Percentiles rank a stretch among this genome's conserved stretches.
These are phyloP conservation scores for Simmondsia chinensis DNA, from an alignment of 148 eudicot genomes.

Conservation along the genomic window DNA sequence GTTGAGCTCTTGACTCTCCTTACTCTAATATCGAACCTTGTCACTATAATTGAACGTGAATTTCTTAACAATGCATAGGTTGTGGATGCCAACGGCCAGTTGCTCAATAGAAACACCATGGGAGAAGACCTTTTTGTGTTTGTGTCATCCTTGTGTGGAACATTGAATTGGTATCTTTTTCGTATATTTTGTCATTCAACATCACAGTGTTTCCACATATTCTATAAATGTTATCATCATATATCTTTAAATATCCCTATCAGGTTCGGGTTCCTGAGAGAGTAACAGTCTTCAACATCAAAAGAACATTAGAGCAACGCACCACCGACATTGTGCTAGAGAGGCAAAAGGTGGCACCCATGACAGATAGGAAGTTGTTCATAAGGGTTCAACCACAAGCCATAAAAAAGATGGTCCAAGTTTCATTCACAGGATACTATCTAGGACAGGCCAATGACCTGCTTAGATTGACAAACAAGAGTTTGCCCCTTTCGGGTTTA, in stretches of 20 bases:
- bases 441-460: not conserved
- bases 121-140: constrained; percentile 5
- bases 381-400: constrained; percentile 1
- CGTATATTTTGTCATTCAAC: no score
- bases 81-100: constrained; percentile 11
- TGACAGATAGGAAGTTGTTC: not conserved
- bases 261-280: not conserved
- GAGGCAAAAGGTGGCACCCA: not conserved
- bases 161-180: not conserved
- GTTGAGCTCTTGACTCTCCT: no score
- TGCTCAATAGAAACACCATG: constrained; percentile 10
- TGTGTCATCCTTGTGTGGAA: not conserved
- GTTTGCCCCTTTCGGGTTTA: not conserved
- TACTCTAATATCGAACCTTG: no score
- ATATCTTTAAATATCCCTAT: no score
- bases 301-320: not conserved
- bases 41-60: no score
- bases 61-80: no score
- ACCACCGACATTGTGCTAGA: not conserved
- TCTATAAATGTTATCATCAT: no score
- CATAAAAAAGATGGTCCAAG: constrained; percentile 1
- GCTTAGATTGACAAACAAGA: not conserved
- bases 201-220: no score
- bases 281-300: not conserved
- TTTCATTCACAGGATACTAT: not conserved